Base-by-base conservation (phyloP, 176 grass and related monocot genomes). In the Cenchrus purpureus region DNA sequence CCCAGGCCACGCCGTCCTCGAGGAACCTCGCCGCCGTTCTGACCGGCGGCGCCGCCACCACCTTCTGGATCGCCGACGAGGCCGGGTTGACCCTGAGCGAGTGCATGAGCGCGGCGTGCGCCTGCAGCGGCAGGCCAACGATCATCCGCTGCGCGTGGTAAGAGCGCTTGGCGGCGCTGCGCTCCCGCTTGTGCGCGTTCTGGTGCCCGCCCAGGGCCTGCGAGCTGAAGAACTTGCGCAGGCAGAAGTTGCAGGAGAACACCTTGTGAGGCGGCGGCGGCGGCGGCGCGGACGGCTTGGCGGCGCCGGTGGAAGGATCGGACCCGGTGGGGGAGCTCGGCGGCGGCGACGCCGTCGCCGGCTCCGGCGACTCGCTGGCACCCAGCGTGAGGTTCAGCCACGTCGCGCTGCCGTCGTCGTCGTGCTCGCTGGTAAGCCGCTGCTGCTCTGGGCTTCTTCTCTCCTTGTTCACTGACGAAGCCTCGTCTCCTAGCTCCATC, bases 181-280 rank as follows among this genome's bases (percentile, higher is more conserved):
- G 88, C 84, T 97, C 94, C 85, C 94, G 73, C 86, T 97, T 97
- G 89, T 97, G 91, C 22, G 94, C 94, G 86, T 97, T 97, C 83
- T 97, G 91, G 70, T 97, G 94, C 14, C 94, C 94, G 13, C 91
- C 94, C 74, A 97, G 76, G 9, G 94, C 94, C 60, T 97, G 94
- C 12, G 94, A 97, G 89, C 91, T 97, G 85, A 92, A 94, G 69
- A 97, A 97, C 78, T 97, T 97, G 40, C 92, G 86, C 87, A 92
- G 86, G 87, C 94, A 97, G 78, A 92, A 97, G 79, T 97, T 97
- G 68, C 94, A 97, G 22, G 94, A 97, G 91, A 92, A 97, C 72
- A 97, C 89, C 82, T 97, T 97, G 68, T 89, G n/a, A n/a, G n/a
- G n/a, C n/a, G n/a, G 87, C 53, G 91, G 91, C 15, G 62, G 88